phyloP scores from a whole-genome alignment of 176 grass and related monocot genomes.

The Carex myosuroides region DNA sequence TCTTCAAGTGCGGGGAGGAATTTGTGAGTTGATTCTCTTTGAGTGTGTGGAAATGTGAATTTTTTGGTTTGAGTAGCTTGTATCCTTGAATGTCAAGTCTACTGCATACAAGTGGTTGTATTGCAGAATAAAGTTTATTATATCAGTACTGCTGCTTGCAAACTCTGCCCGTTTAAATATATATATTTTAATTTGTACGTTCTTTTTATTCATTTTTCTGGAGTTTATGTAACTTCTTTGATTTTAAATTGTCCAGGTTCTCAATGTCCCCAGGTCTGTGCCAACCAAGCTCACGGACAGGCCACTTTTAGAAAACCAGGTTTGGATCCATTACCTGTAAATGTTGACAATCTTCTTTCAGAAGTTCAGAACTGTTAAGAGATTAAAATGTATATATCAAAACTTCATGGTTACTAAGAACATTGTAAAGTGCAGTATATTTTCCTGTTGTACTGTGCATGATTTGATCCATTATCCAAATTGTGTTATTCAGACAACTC shows the following conservation, averaged over 20 bases:
- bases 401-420: background rate
- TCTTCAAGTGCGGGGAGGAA: background rate
- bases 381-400: background rate
- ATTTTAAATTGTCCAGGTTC: constrained; percentile 8
- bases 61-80: background rate
- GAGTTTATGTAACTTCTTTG: background rate
- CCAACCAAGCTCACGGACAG: background rate
- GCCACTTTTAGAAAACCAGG: background rate
- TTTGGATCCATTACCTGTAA: background rate
- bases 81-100: background rate
- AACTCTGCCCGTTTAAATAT: background rate
- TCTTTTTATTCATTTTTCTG: constrained; percentile 3
- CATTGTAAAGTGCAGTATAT: background rate
- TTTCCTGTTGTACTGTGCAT: background rate
- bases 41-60: background rate
- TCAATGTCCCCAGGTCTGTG: background rate
- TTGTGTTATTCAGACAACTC: background rate
- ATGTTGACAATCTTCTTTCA: background rate
- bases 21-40: background rate
- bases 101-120: background rate
- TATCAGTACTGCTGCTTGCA: background rate
- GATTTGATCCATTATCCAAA: background rate
- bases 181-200: background rate
- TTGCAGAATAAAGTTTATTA: background rate
- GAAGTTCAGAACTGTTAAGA: background rate